A percentile compares a stretch with the other conserved stretches of the same genome.
phyloP scores from a whole-genome alignment of 352 stramenopile genomes.

The Phytophthora fragariaefolia region DNA sequence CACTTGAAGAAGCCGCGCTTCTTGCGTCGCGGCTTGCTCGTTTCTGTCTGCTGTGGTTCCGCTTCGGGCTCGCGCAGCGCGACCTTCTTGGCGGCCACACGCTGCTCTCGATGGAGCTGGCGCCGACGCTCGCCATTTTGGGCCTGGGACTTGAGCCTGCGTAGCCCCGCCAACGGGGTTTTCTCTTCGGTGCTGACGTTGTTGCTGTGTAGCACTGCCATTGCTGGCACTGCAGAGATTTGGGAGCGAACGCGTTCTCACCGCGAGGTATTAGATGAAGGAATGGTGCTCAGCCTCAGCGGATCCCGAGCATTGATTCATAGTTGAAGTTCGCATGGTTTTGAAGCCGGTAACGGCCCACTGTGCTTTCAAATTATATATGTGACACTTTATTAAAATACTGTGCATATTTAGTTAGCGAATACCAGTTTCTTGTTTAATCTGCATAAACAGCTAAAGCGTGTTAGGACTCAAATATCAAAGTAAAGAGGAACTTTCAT shows the following conservation, averaged over 20 bases:
- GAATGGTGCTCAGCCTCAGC: slow-evolving; percentile 21
- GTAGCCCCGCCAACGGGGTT: slow-evolving; percentile 12
- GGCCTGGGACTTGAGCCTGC: slow-evolving; percentile 23
- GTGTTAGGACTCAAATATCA: too few species aligned
- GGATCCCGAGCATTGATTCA: slow-evolving; percentile 24
- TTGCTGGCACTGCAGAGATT: neutral
- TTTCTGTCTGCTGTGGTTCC: neutral
- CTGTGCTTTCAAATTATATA: neutral
- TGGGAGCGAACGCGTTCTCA: neutral
- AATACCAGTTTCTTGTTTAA: too few species aligned
- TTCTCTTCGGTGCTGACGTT: neutral
- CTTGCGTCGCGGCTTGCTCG: slow-evolving; percentile 24
- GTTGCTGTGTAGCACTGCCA: slow-evolving; percentile 13
- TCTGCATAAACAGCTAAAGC: too few species aligned
- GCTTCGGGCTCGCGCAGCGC: neutral
- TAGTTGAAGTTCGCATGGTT: slow-evolving; percentile 33
- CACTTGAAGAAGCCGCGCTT: slow-evolving; percentile 39
- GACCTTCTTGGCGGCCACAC: slow-evolving; percentile 14
- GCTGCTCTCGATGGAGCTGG: slow-evolving; percentile 25
- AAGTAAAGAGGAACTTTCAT: neutral
- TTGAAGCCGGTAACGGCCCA: slow-evolving; percentile 9
- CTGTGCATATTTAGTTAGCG: too few species aligned
- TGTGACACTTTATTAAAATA: neutral
- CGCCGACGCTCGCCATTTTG: slow-evolving; percentile 23
- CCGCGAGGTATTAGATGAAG: slow-evolving; percentile 15